Evolutionary conservation across 768 basidiomycete species (phyloP), one percentile per base, ranked within the genome.

Genomic region (Chlorophyllum brunneum): DNA sequence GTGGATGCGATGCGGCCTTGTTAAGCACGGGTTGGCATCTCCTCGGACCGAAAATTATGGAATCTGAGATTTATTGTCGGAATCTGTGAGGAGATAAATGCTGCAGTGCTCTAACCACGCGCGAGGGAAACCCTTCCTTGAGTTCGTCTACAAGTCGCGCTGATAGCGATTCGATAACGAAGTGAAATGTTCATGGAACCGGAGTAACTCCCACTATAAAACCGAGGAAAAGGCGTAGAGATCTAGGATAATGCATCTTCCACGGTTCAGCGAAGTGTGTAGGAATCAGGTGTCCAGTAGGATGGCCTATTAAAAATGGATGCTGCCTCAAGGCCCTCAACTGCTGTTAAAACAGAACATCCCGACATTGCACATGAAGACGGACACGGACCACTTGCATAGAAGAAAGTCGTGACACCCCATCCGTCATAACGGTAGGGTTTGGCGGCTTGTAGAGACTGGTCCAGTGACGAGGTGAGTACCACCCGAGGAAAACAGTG

Each of bases 1-100:
- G 36, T 8, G n/a, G 24, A 42, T 42, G 22, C 20, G 2, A 48
- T 6, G 7, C 34, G 24, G 22, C n/a, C 10, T 2, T n/a, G n/a
- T n/a, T n/a, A n/a, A n/a, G n/a, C n/a, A n/a, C n/a, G 31, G 23
- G 8, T 48, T 48, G 46, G 46, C 46, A 36, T 16, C 46, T 36
- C 46, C 37, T 48, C 46, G 46, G 46, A 48, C 31, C 43, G 43
- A 45, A 31, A 45, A 30, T 18, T 30, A n/a, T 20, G 22, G 46
- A 22, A n/a, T 16, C 26, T 22, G 16, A 23, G 13, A 23, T 11
- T 34, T 24, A 48, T 48, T 27, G 16, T 37, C 47, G 47, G 47
- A 38, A n/a, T 10, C 10, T 48, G 47, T 16, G 13, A 29, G 9
- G 18, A 8, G 23, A 34, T 6, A 26, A 26, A 26, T 10, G 27